Base-by-base conservation (phyloP, 1,139 yeast genomes). In the Yamadazyma epiphylla region DNA sequence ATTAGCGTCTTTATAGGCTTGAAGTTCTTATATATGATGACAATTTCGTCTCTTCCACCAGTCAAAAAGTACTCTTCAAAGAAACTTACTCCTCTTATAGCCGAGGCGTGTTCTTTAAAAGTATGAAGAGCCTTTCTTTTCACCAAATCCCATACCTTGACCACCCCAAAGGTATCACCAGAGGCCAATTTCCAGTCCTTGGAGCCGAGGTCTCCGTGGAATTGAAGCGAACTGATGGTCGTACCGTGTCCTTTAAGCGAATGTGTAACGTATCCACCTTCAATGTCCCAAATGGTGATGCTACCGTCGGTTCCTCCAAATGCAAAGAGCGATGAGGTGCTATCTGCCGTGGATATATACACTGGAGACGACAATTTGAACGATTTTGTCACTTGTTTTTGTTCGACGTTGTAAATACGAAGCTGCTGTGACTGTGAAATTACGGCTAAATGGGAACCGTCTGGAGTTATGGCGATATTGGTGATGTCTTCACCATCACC, bases 261-360 rank as follows among this genome's bases (percentile, higher is more conserved):
- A 58, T 91, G 98, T 0, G 98, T 91, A 2, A 83, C 76, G 43
- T 74, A 87, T 1, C 94, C 94, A 21, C 89, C 89, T 42, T 78
- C 89, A 26, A 91, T 72, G 55, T 91, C 98, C 84, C 95, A 88
- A 2, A 94, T 95, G 29, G 87, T 80, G 13, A 89, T 84, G 24
- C 79, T 75, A 29, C 98, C 97, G 53, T 94, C 98, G 1, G 96
- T 84, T 28, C 95, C 91, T 29, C 99, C 99, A 48, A 94, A 80
- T 22, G 96, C 95, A 49, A 89, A 77, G 29, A 91, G 65, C 4
- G 95, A 77, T 11, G 95, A 83, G 0, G 96, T 87, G 5, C 75
- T 55, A 54, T 91, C 98, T 19, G 76, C 75, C 10, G 81, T 69
- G 35, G 88, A 73, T 13, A 87, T 81, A 53, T 85, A 85, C 2